A percentile compares a stretch with the other conserved stretches of the same genome.
These are phyloP conservation scores for Backusella tarrabulga DNA, from an alignment of 192 early-diverging fungal species.

Conservation along the genomic window DNA sequence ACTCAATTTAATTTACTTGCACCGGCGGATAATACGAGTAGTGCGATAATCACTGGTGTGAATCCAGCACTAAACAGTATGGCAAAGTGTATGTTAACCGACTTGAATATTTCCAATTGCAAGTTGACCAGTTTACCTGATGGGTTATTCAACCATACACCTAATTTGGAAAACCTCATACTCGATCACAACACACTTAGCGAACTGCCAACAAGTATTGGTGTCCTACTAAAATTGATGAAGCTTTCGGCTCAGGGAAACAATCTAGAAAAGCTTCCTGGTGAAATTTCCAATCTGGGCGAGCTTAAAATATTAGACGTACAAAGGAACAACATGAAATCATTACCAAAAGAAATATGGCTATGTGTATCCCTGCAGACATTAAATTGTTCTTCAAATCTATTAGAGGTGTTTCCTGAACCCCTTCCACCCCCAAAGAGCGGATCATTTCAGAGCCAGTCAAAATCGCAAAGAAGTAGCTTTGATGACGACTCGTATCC, in stretches of 20 bases:
- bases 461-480: background rate
- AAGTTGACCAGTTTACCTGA: conserved; percentile 64
- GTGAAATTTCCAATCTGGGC: conserved; percentile 61
- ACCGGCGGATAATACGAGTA: conserved; percentile 19
- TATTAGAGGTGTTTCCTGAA: conserved; percentile 77
- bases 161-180: conserved; percentile 53
- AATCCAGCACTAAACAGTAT: background rate
- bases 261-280: conserved; percentile 60
- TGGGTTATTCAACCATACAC: conserved; percentile 56
- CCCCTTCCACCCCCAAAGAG: conserved; percentile 42
- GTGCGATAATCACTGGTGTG: background rate
- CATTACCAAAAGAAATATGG: conserved; percentile 77
- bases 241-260: conserved; percentile 69
- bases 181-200: conserved; percentile 72
- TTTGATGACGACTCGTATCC: background rate
- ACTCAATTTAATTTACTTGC: conserved; percentile 63
- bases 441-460: background rate
- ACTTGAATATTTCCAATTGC: conserved; percentile 62
- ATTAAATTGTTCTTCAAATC: conserved; percentile 80
- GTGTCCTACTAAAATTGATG: conserved; percentile 49
- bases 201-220: conserved; percentile 61
- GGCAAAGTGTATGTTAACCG: conserved; percentile 24
- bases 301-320: conserved; percentile 63
- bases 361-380: conserved; percentile 64
- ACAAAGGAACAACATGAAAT: conserved; percentile 73